Percentiles rank a stretch among this genome's conserved stretches.
Evolutionary conservation across 139 green algal species (phyloP).

Genomic region (Closterium sp.): DNA sequence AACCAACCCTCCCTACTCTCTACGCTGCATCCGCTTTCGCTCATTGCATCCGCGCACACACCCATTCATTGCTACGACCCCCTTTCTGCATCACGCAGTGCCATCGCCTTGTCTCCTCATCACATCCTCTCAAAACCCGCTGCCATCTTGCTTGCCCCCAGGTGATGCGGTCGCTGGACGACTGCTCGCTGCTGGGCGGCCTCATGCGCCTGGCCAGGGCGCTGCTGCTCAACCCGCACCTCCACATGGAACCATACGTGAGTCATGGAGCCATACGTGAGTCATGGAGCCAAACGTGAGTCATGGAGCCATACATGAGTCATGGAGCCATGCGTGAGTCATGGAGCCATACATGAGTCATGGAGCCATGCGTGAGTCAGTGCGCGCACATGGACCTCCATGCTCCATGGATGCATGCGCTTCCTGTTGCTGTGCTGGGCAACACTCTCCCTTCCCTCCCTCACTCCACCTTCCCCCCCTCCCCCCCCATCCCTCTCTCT

Average conservation of each 20-base stretch:
- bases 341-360: not conserved
- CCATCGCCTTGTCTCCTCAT: not conserved
- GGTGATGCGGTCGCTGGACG: constrained; percentile 44
- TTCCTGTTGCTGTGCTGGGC: too few relatives aligned
- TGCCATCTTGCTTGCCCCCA: not conserved
- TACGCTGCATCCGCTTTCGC: too few relatives aligned
- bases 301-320: not conserved
- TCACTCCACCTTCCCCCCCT: not conserved
- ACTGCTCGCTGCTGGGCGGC: constrained; percentile 28
- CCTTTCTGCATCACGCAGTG: too few relatives aligned
- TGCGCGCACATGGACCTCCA: not conserved
- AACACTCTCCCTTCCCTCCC: not conserved
- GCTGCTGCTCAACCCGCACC: constrained; percentile 69
- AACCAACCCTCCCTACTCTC: too few relatives aligned
- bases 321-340: not conserved
- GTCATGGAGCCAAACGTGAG: not conserved
- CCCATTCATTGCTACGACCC: too few relatives aligned
- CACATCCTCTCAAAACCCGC: not conserved
- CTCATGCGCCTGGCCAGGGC: constrained; percentile 53
- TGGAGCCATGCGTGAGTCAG: not conserved
- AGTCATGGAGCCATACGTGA: not conserved
- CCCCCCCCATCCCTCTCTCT: too few relatives aligned
- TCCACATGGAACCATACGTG: constrained; percentile 74
- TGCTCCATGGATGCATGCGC: not conserved
- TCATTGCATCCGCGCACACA: too few relatives aligned